Conservation (phyloP, 345 rosid genomes). For the Gossypium ekmanianum region DNA sequence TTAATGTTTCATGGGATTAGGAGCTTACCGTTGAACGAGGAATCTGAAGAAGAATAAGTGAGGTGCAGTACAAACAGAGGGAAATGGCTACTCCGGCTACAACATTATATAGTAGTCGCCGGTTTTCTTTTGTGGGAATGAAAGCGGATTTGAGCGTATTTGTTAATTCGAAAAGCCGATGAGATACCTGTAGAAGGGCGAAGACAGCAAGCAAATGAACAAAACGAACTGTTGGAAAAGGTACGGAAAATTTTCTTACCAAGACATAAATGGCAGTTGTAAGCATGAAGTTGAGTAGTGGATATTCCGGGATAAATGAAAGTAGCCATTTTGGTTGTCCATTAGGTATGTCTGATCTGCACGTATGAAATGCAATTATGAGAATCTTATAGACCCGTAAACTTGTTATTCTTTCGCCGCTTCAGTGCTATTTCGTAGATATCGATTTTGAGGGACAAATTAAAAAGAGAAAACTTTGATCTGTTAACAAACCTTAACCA, state of each 20-base stretch:
- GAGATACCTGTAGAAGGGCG: constrained; percentile 57
- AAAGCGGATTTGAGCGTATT: constrained; percentile 65
- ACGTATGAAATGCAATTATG: constrained; percentile 12
- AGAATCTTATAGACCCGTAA: not conserved
- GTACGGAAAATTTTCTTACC: constrained; percentile 34
- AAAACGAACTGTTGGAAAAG: not conserved
- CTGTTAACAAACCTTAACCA: constrained; percentile 78
- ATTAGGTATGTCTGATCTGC: constrained; percentile 78
- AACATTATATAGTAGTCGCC: constrained; percentile 55
- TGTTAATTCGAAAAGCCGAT: constrained; percentile 72
- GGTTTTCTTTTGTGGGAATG: constrained; percentile 72
- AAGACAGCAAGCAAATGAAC: constrained; percentile 8
- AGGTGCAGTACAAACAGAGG: constrained; percentile 48
- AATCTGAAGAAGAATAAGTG: constrained; percentile 77
- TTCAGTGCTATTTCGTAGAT: not conserved
- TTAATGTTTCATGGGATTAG: not conserved
- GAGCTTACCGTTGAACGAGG: constrained; percentile 59
- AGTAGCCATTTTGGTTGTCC: constrained; percentile 99
- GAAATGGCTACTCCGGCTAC: constrained; percentile 60
- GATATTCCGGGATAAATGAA: constrained; percentile 80
- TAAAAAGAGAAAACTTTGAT: not conserved
- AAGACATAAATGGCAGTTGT: constrained; percentile 81
- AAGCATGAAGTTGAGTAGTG: constrained; percentile 94
- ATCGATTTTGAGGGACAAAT: not conserved
- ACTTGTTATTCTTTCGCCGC: not conserved